phyloP scores from a whole-genome alignment of 1,139 yeast genomes.

The Kazachstania sp. region DNA sequence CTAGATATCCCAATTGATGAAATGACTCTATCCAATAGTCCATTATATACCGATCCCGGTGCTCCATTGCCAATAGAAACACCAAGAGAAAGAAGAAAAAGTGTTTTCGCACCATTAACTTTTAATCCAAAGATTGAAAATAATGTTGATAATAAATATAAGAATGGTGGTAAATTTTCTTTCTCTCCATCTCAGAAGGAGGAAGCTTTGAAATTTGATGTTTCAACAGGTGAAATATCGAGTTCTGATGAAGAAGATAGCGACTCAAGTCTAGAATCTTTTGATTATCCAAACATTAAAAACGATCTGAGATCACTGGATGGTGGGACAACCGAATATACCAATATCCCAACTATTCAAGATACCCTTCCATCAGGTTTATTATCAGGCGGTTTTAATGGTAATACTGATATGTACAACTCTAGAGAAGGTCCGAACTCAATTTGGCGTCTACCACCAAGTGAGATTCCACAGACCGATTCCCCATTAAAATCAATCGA shows the following conservation, averaged over 20 bases:
- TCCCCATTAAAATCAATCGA: conserved; percentile 17
- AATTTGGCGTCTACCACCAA: conserved; percentile 23
- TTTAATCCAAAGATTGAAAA: conserved; percentile 73
- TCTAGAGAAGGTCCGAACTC: conserved; percentile 19
- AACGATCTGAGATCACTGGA: conserved; percentile 17
- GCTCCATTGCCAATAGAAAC: conserved; percentile 69
- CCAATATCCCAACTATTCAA: conserved; percentile 10
- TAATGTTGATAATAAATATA: conserved; percentile 73
- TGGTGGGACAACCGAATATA: conserved; percentile 9
- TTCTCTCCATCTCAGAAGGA: conserved; percentile 26
- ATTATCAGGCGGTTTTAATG: conserved; percentile 8
- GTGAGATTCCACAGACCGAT: conserved; percentile 14
- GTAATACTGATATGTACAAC: conserved; percentile 8
- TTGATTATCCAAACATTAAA: conserved; percentile 24
- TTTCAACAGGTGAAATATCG: conserved; percentile 24
- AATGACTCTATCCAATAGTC: conserved; percentile 42
- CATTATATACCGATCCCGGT: conserved; percentile 70
- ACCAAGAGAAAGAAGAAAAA: conserved; percentile 42
- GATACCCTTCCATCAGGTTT: conserved; percentile 15
- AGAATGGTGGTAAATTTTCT: conserved; percentile 77
- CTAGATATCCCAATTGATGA: conserved; percentile 53
- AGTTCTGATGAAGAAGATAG: conserved; percentile 32
- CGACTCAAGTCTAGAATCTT: conserved; percentile 25
- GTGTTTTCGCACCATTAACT: conserved; percentile 70
- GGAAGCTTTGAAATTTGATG: conserved; percentile 27